phyloP scores from a whole-genome alignment of 2,329 filamentous ascomycete species.

The Stagonosporopsis vannaccii region DNA sequence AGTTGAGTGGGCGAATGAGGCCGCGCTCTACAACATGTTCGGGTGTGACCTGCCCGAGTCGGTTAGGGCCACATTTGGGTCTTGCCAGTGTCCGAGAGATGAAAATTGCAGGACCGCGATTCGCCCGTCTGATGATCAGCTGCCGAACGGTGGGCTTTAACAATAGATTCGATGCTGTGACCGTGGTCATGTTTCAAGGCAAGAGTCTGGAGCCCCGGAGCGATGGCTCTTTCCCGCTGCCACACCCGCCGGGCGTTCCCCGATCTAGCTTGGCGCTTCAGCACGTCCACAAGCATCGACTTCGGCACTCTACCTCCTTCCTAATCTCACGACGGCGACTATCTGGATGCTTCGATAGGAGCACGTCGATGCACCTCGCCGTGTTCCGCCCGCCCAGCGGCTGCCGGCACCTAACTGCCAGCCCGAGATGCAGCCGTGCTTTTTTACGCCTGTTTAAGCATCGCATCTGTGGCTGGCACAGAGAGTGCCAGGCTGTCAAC shows the following conservation, averaged over 20 bases:
- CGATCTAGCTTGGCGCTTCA: not conserved
- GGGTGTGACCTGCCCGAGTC: conserved; percentile 9
- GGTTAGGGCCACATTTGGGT: conserved; percentile 1
- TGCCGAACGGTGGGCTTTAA: conserved; percentile 3
- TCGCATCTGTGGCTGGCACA: not conserved
- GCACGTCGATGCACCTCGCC: not conserved
- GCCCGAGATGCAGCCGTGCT: not conserved
- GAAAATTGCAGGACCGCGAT: not conserved
- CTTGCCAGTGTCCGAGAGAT: not conserved
- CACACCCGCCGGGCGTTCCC: conserved; percentile 3
- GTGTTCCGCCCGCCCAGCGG: not conserved
- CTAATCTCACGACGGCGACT: conserved; percentile 4
- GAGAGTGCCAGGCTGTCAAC: not conserved
- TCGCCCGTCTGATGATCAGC: not conserved
- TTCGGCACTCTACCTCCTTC: conserved; percentile 5
- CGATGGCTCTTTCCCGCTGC: conserved; percentile 12
- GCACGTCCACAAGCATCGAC: conserved; percentile 7
- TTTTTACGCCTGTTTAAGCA: not conserved
- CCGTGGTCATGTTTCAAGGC: conserved; percentile 6
- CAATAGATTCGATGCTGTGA: not conserved
- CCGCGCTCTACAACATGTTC: not conserved
- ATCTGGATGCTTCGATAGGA: not conserved
- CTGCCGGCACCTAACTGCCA: conserved; percentile 2
- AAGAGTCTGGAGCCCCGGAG: conserved; percentile 14
- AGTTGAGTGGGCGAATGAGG: conserved; percentile 3